Percentiles rank a stretch among this genome's conserved stretches.
These are phyloP conservation scores for Boletus subcaerulescens DNA, from an alignment of 768 basidiomycete genomes.

Conservation along the genomic window DNA sequence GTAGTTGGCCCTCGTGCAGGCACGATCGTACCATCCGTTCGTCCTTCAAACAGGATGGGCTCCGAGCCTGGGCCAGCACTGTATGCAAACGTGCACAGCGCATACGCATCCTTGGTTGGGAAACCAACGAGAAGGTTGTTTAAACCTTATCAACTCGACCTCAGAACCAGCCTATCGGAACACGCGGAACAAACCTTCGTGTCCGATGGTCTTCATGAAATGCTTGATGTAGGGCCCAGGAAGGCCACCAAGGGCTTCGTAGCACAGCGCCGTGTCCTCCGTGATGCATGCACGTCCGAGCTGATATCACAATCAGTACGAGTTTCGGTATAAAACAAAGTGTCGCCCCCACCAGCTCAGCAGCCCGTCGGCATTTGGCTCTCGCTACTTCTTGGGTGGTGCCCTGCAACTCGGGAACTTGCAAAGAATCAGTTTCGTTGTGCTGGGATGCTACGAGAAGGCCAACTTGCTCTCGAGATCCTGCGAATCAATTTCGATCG, in stretches of 20 bases:
- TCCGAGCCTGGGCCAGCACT: constrained; percentile 77
- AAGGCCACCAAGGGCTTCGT: constrained; percentile 82
- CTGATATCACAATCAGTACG: constrained; percentile 18
- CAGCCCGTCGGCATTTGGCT: constrained; percentile 84
- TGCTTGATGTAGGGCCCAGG: constrained; percentile 98
- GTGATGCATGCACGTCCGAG: constrained; percentile 63
- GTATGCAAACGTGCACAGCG: constrained; percentile 96
- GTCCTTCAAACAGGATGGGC: constrained; percentile 82
- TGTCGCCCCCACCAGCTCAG: constrained; percentile 62
- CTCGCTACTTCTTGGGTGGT: constrained; percentile 85
- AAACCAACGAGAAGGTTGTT: constrained; percentile 82
- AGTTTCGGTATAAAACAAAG: not conserved
- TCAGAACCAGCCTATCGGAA: not conserved
- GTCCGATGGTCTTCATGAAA: constrained; percentile 80
- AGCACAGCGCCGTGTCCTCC: constrained; percentile 94
- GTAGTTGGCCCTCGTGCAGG: constrained; percentile 69
- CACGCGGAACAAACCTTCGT: constrained; percentile 55
- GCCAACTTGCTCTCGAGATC: constrained; percentile 71
- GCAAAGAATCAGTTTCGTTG: not conserved
- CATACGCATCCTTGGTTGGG: constrained; percentile 73
- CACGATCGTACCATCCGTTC: constrained; percentile 88
- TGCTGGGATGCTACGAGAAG: not conserved
- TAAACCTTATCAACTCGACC: constrained; percentile 45
- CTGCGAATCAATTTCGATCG: constrained; percentile 74
- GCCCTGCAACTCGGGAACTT: constrained; percentile 94